Evolutionary conservation across 164 flowering plant species (phyloP), one percentile per base, ranked within the genome.

Genomic region (Dillenia turbinata): DNA sequence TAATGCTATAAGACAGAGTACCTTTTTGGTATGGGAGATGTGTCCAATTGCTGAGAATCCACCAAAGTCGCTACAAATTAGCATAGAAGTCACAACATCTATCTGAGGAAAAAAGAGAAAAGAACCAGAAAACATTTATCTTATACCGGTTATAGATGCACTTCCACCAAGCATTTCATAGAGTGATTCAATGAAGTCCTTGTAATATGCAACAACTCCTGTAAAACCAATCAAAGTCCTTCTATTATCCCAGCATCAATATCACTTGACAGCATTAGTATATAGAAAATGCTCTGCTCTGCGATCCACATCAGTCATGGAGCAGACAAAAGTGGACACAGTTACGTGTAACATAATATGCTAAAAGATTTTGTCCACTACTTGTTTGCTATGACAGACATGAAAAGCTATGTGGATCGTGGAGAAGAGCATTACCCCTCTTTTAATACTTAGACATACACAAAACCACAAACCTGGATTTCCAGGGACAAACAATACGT

Each of bases 401-500:
- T 4, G 40, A 33, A 33, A 33, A 33, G 40, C 40, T 33, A 33
- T 33, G 40, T 33, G 40, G 40, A 33, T 33, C 6, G 6, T 33
- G 40, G 40, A 33, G 40, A 33, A 33, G 40, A 33, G 40, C 40
- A 5, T 33, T 33, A 33, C 40, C 40, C 40, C 40, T 33, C 40
- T 33, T 33, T 33, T 33, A 33, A 33, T 50, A 5, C 17, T 3
- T 49, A 6, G 24, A 71, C 15, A 55, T 9, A 3, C 15, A 66
- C 16, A 49, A 53, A 57, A 33, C 40, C 40, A 33, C 40, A 33
- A 33, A 89, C 96, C 98, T 67, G 97, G 97, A 74, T 93, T 93
- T 66, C 96, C 96, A 53, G 98, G 94, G 57, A 93, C 75, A 46
- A 93, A 59, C 17, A 88, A 14, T 47, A 93, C 83, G 68, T 86